Base-by-base conservation (phyloP, 2,329 filamentous ascomycete species). In the Calonectria pseudoreteaudii region DNA sequence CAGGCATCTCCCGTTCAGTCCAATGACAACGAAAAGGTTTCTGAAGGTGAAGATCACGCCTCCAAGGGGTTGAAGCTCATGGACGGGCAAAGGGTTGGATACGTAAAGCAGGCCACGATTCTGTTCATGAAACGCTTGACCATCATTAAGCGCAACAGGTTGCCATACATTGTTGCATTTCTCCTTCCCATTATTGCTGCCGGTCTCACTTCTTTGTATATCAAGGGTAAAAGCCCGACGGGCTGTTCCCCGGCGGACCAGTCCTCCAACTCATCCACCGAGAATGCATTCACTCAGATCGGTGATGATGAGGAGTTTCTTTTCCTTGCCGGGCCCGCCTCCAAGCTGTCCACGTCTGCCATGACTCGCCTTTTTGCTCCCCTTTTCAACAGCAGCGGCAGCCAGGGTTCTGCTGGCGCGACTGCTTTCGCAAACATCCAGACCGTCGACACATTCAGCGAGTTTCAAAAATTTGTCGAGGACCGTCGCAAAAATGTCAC, bases 101-200 rank as follows among this genome's bases (percentile, higher is more conserved):
- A 94, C 82, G 83, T 90, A 56, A 89, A 88, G 75, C 96, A 98
- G 85, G 91, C 91, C 0, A 86, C 88, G 81, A 93, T 97, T 1
- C 86, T 98, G 9, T 95, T 97, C 82, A 86, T 88, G 68, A 98
- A 98, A 83, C 90, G 96, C 36, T 86, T 91, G 72, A 95, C 92
- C 0, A 93, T 98, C 44, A 87, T 98, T 66, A 93, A 93, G 79
- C 89, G 93, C 44, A 98, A 96, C 81, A 94, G 92, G 84, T 87
- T 96, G 58, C 94, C 95, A 0, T 95, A 95, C 71, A 81, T 93
- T 10, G 91, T 92, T 3, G 95, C 95, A 0, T 88, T 98, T 47
- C 77, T 95, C 0, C 91, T 98, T 16, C 96, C 96, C 0, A 90
- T 98, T 68, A 87, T 95, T 70, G 94, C 95, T 1, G 94, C 95